Percentiles rank a stretch among this genome's conserved stretches.
phyloP scores from a whole-genome alignment of 805 yeast species.

The Dipodascopsis uninucleata region DNA sequence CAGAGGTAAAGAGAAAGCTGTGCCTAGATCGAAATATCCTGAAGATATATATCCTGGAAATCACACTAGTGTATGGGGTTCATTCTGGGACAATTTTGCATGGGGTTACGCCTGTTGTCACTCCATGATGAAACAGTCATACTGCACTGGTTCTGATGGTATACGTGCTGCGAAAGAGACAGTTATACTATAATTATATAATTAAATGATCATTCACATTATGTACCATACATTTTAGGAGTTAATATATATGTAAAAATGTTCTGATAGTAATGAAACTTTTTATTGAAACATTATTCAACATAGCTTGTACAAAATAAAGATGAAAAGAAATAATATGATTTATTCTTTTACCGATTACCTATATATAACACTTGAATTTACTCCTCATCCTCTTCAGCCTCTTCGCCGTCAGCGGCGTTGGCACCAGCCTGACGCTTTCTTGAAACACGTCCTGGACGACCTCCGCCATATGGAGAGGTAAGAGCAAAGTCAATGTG shows the following conservation, averaged over 20 bases:
- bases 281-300: not conserved
- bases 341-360: not conserved
- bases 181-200: too few species aligned
- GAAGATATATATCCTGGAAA: constrained; percentile 42
- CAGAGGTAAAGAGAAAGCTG: constrained; percentile 9
- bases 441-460: constrained; percentile 99
- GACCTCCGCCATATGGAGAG: constrained; percentile 99
- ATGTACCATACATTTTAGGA: not conserved
- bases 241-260: not conserved
- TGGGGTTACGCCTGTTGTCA: constrained; percentile 49
- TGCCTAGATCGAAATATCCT: constrained; percentile 33
- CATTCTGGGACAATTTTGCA: constrained; percentile 41
- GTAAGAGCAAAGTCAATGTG: constrained; percentile 99
- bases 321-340: constrained; percentile 2
- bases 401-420: constrained; percentile 73
- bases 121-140: constrained; percentile 35
- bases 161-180: constrained; percentile 15
- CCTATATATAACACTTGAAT: constrained; percentile 6
- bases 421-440: constrained; percentile 62
- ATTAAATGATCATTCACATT: not conserved
- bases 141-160: constrained; percentile 37
- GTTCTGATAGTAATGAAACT: not conserved
- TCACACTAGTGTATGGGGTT: constrained; percentile 45
- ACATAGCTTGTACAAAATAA: constrained; percentile 1
- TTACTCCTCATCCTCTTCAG: constrained; percentile 45